A percentile compares a stretch with the other conserved stretches of the same genome.
These are phyloP conservation scores for Xylariaceae sp. DNA, from an alignment of 2,329 filamentous ascomycete genomes.

Conservation along the genomic window DNA sequence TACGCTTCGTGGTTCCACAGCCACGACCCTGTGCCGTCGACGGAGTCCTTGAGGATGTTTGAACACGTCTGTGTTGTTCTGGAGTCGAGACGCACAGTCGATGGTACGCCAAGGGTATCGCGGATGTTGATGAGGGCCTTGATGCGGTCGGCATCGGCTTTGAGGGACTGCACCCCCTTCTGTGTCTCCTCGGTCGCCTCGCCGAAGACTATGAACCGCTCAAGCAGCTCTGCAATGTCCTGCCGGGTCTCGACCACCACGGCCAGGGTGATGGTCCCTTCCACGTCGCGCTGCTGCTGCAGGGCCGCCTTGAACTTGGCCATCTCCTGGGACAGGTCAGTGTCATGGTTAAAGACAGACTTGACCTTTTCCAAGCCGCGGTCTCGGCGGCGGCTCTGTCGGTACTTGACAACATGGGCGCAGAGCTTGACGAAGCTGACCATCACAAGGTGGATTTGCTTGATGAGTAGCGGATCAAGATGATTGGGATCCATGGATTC, in stretches of 20 bases:
- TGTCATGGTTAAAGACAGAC: slow-evolving; percentile 16
- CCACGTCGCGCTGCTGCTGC: slow-evolving; percentile 15
- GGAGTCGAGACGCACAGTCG: slow-evolving; percentile 14
- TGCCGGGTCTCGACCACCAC: slow-evolving; percentile 5
- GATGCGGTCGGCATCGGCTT: slow-evolving; percentile 11
- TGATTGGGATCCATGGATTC: slow-evolving; percentile 12
- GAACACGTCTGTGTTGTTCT: slow-evolving; percentile 17
- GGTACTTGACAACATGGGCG: slow-evolving; percentile 21
- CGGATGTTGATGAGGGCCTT: slow-evolving; percentile 15
- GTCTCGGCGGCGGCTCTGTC: slow-evolving; percentile 14
- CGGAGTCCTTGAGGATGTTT: slow-evolving; percentile 7
- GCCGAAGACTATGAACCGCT: slow-evolving; percentile 4
- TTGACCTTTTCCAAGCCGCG: slow-evolving; percentile 12
- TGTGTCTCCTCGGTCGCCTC: slow-evolving; percentile 10
- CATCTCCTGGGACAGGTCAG: slow-evolving; percentile 13
- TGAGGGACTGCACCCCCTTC: slow-evolving; percentile 10
- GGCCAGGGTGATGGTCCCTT: slow-evolving; percentile 17
- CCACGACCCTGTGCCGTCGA: slow-evolving; percentile 9
- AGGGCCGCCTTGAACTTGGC: slow-evolving; percentile 10
- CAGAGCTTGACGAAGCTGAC: slow-evolving; percentile 20
- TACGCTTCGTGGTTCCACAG: slow-evolving; percentile 11
- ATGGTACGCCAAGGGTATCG: slow-evolving; percentile 9
- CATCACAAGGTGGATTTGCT: slow-evolving; percentile 14
- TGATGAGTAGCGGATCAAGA: slow-evolving; percentile 10
- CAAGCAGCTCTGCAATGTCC: slow-evolving; percentile 1